Conservation (phyloP, 306 rosid species). For the Acacia crassicarpa region DNA sequence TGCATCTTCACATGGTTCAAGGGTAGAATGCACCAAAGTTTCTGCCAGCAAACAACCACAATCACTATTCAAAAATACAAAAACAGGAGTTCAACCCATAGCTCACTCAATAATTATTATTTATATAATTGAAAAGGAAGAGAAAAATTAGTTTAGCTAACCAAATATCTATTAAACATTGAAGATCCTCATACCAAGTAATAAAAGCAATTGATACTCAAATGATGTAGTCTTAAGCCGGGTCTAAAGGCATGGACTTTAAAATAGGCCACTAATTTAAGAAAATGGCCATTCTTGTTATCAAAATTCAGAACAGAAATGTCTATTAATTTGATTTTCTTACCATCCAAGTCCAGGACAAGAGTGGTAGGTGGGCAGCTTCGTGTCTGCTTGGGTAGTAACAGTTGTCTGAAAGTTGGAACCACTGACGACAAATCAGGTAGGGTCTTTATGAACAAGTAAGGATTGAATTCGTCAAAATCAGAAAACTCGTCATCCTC, state of each 20-base stretch:
- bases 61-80: conserved; percentile 23
- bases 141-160: background rate
- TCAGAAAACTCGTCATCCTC: conserved; percentile 85
- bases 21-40: conserved; percentile 94
- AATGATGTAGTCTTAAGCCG: background rate
- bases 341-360: conserved; percentile 98
- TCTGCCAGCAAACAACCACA: conserved; percentile 58
- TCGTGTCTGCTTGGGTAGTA: conserved; percentile 96
- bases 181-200: background rate
- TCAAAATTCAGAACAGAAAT: background rate
- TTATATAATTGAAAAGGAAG: background rate
- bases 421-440: conserved; percentile 87
- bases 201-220: background rate
- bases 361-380: conserved; percentile 95
- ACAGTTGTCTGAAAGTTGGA: conserved; percentile 84
- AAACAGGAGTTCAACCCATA: conserved; percentile 19
- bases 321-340: conserved; percentile 28
- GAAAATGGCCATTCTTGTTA: background rate
- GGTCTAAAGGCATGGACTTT: background rate
- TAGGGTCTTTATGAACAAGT: conserved; percentile 88
- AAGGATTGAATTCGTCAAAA: conserved; percentile 90
- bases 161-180: background rate
- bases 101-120: conserved; percentile 1
- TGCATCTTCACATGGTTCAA: conserved; percentile 89
- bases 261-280: background rate